Base-by-base conservation (phyloP, 805 yeast genomes). In the Jamesozyma rosinii region DNA sequence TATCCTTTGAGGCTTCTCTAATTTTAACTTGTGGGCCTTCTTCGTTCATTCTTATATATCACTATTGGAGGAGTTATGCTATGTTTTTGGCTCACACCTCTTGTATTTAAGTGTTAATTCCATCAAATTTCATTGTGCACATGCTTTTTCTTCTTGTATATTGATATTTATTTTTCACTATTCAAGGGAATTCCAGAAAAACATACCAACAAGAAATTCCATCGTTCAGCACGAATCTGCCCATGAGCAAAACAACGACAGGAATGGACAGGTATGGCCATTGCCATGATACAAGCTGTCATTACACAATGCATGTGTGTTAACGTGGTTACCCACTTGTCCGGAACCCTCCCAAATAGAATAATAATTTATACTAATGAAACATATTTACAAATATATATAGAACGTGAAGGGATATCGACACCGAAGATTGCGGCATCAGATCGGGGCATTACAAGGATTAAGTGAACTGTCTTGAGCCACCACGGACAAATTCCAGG, bases 401-500 rank as follows among this genome's bases (percentile, higher is more conserved):
- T 31, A 31, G n/a, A n/a, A n/a, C n/a, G n/a, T n/a, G n/a, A n/a
- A n/a, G n/a, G n/a, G n/a, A n/a, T n/a, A n/a, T n/a, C n/a, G 11
- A 37, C 15, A 9, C 9, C n/a, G 33, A 26, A 19, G 34, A n/a
- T n/a, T n/a, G 30, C 11, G 9, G 30, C 13, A 27, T 27, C 11
- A 27, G 30, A 27, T 27, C 9, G 30, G n/a, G n/a, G n/a, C n/a
- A n/a, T n/a, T n/a, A n/a, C 34, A 17, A 18, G 27, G 27, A 26
- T 33, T 61, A 77, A 35, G 80, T 77, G 76, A 83, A 88, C 47
- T 80, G 83, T 68, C 95, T 81, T 32, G 95, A 81, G 35, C 87
- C 90, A 53, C 95, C 96, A 59, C 95, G 81, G 39, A 86, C 96
- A 61, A 90, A 85, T 68, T 90, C 97, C 58, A 90, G 65, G 44